These are phyloP conservation scores for Aureobasidium musti DNA, from an alignment of 2,329 filamentous ascomycete species.

Conservation along the genomic window DNA sequence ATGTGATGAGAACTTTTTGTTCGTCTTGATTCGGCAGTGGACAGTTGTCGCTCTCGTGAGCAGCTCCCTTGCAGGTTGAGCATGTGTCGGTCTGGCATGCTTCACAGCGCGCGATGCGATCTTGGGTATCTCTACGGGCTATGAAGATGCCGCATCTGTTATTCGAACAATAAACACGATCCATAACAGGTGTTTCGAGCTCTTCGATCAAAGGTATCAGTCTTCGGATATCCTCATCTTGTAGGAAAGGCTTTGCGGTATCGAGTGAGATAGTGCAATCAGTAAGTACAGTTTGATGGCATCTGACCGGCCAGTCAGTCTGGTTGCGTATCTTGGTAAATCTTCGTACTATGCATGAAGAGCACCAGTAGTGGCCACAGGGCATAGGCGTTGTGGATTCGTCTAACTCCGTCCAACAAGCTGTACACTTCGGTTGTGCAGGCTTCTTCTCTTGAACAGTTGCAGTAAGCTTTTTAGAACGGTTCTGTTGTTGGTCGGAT, in stretches of 20 bases:
- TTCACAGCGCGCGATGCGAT: background rate
- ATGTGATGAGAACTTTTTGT: background rate
- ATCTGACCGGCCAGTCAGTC: background rate
- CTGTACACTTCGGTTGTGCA: background rate
- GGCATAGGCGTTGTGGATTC: background rate
- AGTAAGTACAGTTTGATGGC: too few species aligned
- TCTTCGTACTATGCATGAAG: background rate
- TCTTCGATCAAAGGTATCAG: background rate
- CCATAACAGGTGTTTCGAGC: background rate
- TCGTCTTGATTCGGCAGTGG: background rate
- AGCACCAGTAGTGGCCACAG: background rate
- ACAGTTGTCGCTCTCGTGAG: background rate
- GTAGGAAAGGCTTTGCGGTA: background rate
- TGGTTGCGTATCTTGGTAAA: background rate
- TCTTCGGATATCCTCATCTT: background rate
- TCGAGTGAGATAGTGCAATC: background rate
- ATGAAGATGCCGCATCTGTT: background rate
- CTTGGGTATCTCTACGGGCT: background rate
- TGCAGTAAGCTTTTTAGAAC: background rate
- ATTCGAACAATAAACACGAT: background rate
- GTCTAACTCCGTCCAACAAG: background rate
- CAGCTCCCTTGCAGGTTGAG: background rate
- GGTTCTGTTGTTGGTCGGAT: background rate
- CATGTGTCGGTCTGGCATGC: background rate
- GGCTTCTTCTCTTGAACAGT: background rate